Conservation (phyloP, 495 filamentous ascomycete genomes). For the Neurospora sp. region DNA sequence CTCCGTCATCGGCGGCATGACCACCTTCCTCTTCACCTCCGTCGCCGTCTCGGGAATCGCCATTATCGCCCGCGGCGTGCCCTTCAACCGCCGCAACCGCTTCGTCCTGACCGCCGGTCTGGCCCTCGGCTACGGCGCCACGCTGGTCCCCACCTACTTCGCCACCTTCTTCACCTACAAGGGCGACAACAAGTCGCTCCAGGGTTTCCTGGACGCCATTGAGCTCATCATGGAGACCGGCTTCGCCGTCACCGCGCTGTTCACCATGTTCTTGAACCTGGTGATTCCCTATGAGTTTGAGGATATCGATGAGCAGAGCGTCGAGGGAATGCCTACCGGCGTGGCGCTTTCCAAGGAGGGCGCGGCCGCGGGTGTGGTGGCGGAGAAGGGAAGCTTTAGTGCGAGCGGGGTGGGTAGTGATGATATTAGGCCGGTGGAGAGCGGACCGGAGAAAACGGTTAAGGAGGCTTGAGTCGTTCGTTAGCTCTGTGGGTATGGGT, state of each 20-base stretch:
- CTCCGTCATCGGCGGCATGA: conserved; percentile 84
- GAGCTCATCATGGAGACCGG: conserved; percentile 72
- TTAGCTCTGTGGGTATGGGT: background rate
- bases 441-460: background rate
- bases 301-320: conserved; percentile 13
- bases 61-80: conserved; percentile 62
- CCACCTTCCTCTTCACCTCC: conserved; percentile 77
- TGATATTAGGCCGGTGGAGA: background rate
- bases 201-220: conserved; percentile 77
- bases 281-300: conserved; percentile 63
- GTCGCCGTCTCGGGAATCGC: conserved; percentile 81
- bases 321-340: background rate
- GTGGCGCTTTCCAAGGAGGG: background rate
- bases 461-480: background rate
- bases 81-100: conserved; percentile 75
- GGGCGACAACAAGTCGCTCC: conserved; percentile 59
- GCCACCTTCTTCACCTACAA: conserved; percentile 59
- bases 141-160: conserved; percentile 72
- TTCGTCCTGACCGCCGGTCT: conserved; percentile 80
- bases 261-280: conserved; percentile 65
- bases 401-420: background rate
- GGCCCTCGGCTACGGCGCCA: conserved; percentile 70
- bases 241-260: conserved; percentile 60
- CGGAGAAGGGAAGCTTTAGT: background rate
- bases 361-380: background rate